Conservation (phyloP, 2,329 filamentous ascomycete genomes). For the Trichothecium roseum region DNA sequence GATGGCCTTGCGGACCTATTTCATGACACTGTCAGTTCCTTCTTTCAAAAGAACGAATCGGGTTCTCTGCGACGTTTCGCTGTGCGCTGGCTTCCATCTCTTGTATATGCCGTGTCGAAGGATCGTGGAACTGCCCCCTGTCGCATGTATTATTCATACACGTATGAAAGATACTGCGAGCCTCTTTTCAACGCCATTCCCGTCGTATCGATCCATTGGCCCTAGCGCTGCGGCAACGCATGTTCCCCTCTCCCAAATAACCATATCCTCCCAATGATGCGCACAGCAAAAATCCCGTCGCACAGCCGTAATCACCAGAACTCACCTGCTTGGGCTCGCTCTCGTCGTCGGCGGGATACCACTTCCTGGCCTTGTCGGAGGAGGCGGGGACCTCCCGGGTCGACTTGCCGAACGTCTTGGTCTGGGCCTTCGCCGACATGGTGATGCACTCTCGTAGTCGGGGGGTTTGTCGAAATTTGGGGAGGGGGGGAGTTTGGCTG, state of each 20-base stretch:
- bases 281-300: conserved; percentile 5
- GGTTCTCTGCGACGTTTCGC: too few relatives aligned
- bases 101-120: neutral
- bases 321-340: conserved; percentile 87
- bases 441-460: conserved; percentile 38
- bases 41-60: too few relatives aligned
- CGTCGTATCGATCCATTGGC: neutral
- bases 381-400: conserved; percentile 80
- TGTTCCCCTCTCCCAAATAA: neutral
- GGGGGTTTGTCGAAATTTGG: conserved; percentile 21
- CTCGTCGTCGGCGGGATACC: conserved; percentile 95
- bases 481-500: conserved; percentile 1
- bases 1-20: conserved; percentile 86
- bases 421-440: conserved; percentile 67
- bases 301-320: conserved; percentile 18
- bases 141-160: neutral
- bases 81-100: neutral
- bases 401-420: conserved; percentile 97
- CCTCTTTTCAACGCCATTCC: neutral
- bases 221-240: neutral
- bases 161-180: neutral
- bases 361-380: conserved; percentile 93
- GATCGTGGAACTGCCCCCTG: neutral
- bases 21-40: conserved; percentile 17
- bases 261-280: neutral